These are phyloP conservation scores for Pyrus hybrid DNA, from an alignment of 331 rosid species.

Conservation along the genomic window DNA sequence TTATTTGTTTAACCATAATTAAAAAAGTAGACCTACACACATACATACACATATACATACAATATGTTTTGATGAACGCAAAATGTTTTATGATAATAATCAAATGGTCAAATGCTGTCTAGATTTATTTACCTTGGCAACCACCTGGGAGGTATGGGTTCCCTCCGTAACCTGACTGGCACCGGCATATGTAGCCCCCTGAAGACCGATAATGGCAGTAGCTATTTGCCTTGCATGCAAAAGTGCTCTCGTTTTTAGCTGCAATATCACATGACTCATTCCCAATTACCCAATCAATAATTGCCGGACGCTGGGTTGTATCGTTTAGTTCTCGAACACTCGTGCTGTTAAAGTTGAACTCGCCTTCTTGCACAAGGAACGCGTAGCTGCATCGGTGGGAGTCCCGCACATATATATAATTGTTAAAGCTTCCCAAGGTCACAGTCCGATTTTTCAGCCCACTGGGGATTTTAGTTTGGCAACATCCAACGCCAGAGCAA, in stretches of 20 bases:
- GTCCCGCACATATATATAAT: background rate
- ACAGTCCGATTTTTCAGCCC: background rate
- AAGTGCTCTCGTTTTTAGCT: background rate
- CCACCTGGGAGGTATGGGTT: slow-evolving; percentile 10
- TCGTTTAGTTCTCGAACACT: background rate
- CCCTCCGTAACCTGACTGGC: background rate
- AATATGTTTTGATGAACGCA: too few species aligned
- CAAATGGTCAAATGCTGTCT: too few species aligned
- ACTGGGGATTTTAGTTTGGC: too few species aligned
- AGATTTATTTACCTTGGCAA: slow-evolving; percentile 1
- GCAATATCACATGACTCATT: background rate
- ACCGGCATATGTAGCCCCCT: background rate
- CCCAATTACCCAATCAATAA: slow-evolving; percentile 8
- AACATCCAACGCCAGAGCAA: too few species aligned
- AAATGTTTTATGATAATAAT: too few species aligned
- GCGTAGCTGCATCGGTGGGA: slow-evolving; percentile 4
- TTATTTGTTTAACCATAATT: too few species aligned
- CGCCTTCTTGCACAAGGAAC: background rate
- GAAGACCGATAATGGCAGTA: background rate
- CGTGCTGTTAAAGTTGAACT: background rate
- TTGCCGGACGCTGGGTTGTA: background rate
- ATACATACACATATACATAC: background rate
- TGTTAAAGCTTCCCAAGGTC: background rate
- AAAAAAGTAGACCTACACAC: background rate
- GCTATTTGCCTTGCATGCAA: background rate